Percentiles rank a stretch among this genome's conserved stretches.
These are phyloP conservation scores for Amaranthus palmeri DNA, from an alignment of 148 eudicot genomes.

Conservation along the genomic window DNA sequence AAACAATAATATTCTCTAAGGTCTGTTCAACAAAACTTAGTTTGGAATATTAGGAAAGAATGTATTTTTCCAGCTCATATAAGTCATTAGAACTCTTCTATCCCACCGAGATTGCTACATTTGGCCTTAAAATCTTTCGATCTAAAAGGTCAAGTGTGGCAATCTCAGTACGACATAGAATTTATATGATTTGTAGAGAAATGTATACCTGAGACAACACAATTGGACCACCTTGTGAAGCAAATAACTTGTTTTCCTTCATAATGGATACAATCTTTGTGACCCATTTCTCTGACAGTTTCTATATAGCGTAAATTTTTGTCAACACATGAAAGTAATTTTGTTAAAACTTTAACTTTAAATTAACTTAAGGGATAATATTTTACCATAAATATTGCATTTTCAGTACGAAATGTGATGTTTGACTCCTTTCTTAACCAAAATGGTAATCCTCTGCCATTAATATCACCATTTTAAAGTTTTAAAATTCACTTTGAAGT, in stretches of 20 bases:
- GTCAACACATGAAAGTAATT: background rate
- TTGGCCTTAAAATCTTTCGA: too few species aligned
- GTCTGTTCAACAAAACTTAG: background rate
- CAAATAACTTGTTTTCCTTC: slow-evolving; percentile 63
- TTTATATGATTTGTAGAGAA: background rate
- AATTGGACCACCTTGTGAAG: slow-evolving; percentile 90
- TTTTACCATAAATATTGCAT: slow-evolving; percentile 62
- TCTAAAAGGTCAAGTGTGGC: too few species aligned
- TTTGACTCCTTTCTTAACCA: slow-evolving; percentile 66
- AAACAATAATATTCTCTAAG: too few species aligned
- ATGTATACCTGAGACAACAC: slow-evolving; percentile 63
- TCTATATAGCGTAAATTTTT: slow-evolving; percentile 28
- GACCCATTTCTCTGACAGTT: slow-evolving; percentile 47
- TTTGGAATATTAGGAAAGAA: background rate
- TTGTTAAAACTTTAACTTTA: background rate
- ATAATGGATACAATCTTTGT: slow-evolving; percentile 43
- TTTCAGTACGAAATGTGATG: slow-evolving; percentile 64
- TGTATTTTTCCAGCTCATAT: background rate
- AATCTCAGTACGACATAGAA: too few species aligned
- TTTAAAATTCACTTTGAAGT: background rate
- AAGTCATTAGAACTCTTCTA: background rate
- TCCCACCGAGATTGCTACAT: too few species aligned
- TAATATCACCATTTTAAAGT: background rate
- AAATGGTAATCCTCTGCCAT: slow-evolving; percentile 75
- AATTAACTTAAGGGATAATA: background rate